Conservation (phyloP, 2,329 filamentous ascomycete species). For the Verticillium nonalfalfae region DNA sequence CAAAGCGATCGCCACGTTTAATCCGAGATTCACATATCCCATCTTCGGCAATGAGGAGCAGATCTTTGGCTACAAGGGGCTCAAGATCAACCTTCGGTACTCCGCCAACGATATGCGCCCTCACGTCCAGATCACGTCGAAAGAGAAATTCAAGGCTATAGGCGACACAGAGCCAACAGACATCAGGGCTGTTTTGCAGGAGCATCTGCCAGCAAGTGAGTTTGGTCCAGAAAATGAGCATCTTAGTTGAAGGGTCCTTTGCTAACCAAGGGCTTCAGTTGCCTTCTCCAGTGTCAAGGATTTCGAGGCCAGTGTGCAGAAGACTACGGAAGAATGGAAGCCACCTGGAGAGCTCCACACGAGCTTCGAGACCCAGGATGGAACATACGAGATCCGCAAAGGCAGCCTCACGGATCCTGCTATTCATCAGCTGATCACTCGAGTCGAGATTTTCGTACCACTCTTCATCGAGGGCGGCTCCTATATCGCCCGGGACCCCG, state of each 20-base stretch:
- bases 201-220: slow-evolving; percentile 62
- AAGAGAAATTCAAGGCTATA: slow-evolving; percentile 62
- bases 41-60: slow-evolving; percentile 91
- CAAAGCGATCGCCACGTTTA: slow-evolving; percentile 62
- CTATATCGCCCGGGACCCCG: slow-evolving; percentile 48
- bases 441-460: slow-evolving; percentile 76
- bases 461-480: slow-evolving; percentile 93
- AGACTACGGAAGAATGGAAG: slow-evolving; percentile 40
- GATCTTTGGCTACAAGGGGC: slow-evolving; percentile 82
- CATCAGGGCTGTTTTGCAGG: slow-evolving; percentile 56
- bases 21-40: slow-evolving; percentile 82
- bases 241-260: neutral
- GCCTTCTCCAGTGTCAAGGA: slow-evolving; percentile 58
- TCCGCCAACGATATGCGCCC: slow-evolving; percentile 70
- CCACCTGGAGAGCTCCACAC: slow-evolving; percentile 72
- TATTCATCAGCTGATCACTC: slow-evolving; percentile 66
- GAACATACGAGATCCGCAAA: slow-evolving; percentile 78
- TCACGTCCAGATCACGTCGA: slow-evolving; percentile 63
- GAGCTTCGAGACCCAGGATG: slow-evolving; percentile 53
- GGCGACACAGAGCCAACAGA: slow-evolving; percentile 66
- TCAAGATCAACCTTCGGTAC: slow-evolving; percentile 68
- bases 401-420: slow-evolving; percentile 64
- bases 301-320: slow-evolving; percentile 45
- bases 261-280: slow-evolving; percentile 34
- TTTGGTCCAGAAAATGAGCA: slow-evolving; percentile 8